Evolutionary conservation across 2,329 filamentous ascomycete genomes (phyloP).

Genomic region (Pezicula neosporulosa): DNA sequence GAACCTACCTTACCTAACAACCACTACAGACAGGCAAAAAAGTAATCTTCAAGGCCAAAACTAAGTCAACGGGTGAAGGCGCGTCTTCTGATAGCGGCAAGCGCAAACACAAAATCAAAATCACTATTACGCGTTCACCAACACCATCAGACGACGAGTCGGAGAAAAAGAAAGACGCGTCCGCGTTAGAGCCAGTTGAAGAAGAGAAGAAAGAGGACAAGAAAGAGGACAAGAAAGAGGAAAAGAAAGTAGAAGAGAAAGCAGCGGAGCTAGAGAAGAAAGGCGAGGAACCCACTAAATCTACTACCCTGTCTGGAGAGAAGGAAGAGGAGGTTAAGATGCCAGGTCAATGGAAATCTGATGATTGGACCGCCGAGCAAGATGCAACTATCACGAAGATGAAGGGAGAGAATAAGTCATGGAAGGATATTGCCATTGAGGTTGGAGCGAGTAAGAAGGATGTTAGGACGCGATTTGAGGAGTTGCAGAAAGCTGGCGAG

Average conservation of each 20-base stretch:
- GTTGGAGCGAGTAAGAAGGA: slow-evolving; percentile 3
- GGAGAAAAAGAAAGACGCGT: slow-evolving; percentile 8
- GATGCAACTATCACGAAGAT: slow-evolving; percentile 19
- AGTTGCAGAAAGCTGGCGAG: slow-evolving; percentile 5
- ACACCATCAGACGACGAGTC: neutral
- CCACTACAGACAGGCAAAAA: too few species aligned
- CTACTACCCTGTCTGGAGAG: neutral
- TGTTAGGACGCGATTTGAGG: slow-evolving; percentile 3
- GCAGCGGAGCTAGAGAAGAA: too few species aligned
- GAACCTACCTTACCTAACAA: too few species aligned
- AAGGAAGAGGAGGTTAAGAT: slow-evolving; percentile 2
- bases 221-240: neutral
- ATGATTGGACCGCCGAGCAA: slow-evolving; percentile 21
- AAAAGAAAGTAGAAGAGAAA: neutral
- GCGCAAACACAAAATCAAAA: too few species aligned
- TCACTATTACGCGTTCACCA: too few species aligned
- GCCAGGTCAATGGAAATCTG: neutral
- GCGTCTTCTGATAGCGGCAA: too few species aligned
- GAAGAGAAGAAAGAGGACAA: slow-evolving; percentile 1
- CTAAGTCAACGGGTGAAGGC: too few species aligned
- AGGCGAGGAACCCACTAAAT: neutral
- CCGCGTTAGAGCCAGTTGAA: slow-evolving; percentile 1
- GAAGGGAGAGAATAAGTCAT: slow-evolving; percentile 20
- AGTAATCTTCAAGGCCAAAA: too few species aligned
- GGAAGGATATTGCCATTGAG: slow-evolving; percentile 18